A percentile compares a stretch with the other conserved stretches of the same genome.
Evolutionary conservation across 768 basidiomycete species (phyloP).

Genomic region (Mycena galopus): DNA sequence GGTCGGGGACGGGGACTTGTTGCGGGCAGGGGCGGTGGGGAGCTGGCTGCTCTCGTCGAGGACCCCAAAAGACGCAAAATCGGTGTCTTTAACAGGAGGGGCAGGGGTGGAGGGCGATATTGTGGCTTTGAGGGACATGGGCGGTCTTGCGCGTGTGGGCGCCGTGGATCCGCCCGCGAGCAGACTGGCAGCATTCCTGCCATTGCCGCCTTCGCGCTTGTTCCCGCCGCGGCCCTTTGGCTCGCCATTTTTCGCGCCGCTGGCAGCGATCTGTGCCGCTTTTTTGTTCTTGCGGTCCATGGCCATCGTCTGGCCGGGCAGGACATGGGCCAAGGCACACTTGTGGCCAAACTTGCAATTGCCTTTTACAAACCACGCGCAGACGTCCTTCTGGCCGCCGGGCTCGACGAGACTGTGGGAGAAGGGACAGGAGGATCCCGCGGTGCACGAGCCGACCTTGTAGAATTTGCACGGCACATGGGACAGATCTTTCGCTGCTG

Average conservation of each 20-base stretch:
- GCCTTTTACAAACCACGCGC: slow-evolving; percentile 94
- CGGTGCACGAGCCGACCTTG: slow-evolving; percentile 94
- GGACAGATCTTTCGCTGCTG: slow-evolving; percentile 86
- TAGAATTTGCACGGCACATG: slow-evolving; percentile 99
- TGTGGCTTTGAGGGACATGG: slow-evolving; percentile 79
- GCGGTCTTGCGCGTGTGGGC: slow-evolving; percentile 73
- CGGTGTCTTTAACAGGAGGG: slow-evolving; percentile 80
- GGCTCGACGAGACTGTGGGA: slow-evolving; percentile 83
- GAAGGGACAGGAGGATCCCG: slow-evolving; percentile 95
- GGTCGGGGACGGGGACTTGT: slow-evolving; percentile 42
- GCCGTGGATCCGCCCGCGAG: slow-evolving; percentile 74
- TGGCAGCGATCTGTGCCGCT: slow-evolving; percentile 79
- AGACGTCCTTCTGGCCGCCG: slow-evolving; percentile 83
- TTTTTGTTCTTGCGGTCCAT: slow-evolving; percentile 99
- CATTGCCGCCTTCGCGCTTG: slow-evolving; percentile 51
- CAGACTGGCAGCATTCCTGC: slow-evolving; percentile 52
- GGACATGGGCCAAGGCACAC: slow-evolving; percentile 93
- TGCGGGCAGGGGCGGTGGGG: slow-evolving; percentile 59
- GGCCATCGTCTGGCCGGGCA: slow-evolving; percentile 93
- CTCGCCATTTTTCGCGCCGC: slow-evolving; percentile 52
- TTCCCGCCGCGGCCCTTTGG: slow-evolving; percentile 50
- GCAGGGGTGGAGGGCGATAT: slow-evolving; percentile 85
- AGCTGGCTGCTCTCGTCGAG: slow-evolving; percentile 71
- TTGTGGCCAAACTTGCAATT: slow-evolving; percentile 81
- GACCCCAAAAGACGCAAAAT: slow-evolving; percentile 76